Base-by-base conservation (phyloP, 2,329 filamentous ascomycete species). In the Grosmannia huntii region DNA sequence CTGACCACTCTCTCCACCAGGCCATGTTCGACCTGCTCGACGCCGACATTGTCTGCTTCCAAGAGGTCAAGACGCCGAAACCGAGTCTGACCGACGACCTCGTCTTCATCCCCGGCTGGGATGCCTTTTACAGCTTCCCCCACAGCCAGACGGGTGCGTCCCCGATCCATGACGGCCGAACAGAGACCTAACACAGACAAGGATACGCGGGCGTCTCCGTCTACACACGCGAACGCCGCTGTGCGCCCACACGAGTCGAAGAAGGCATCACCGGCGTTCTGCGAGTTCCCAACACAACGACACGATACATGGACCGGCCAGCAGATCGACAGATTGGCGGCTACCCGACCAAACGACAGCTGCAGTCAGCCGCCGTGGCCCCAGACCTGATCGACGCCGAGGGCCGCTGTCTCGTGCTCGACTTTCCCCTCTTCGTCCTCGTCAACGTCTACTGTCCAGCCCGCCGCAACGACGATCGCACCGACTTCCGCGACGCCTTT, bases 141-240 rank as follows among this genome's bases (percentile, higher is more conserved):
- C 90, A 86, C 68, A 80, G 95, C 68, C 97, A 97, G 71, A 97
- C 96, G 76, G 92, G 90, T 86, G 73, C 31, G 62, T 53, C 41
- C 16, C 14, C 19, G 19, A 44, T 16, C 36, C 33, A 11, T 16
- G 31, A 10, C 31, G 11, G 31, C 9, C 41, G 3, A 9, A 9
- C 41, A 44, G 2, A 16, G 5, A n/a, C 41, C 31, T 44, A 12
- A 44, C 41, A 4, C 16, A n/a, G 16, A n/a, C 4, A 57, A 95
- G 90, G 94, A 27, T 99, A 97, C 69, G 95, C 92, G 28, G 94
- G 94, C 2, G 92, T 99, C 2, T 94, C 87, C 4, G 90, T 99
- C 41, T 99, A 96, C 72, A 96, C 91, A 1, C 83, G 90, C n/a
- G 94, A 88, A 68, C 80, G 87, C 4, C 85, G 82, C 41, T 97